phyloP scores from a whole-genome alignment of 805 yeast species.

The Clavispora asparagi region DNA sequence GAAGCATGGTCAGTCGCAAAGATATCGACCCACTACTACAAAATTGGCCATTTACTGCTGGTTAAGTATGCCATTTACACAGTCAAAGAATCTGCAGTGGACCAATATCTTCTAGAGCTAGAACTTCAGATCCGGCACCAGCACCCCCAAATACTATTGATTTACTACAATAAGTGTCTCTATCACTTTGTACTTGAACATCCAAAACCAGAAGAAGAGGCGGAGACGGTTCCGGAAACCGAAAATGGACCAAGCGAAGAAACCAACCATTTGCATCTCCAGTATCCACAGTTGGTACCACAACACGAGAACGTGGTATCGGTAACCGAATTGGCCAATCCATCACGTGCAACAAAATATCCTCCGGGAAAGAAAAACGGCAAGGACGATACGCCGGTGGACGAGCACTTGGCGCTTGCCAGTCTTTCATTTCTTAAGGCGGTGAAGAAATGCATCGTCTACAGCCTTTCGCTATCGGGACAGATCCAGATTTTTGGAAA shows the following conservation, averaged over 20 bases:
- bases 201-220: background rate
- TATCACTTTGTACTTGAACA: constrained; percentile 32
- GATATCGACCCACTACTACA: constrained; percentile 35
- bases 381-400: constrained; percentile 6
- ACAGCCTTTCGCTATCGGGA: constrained; percentile 24
- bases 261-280: constrained; percentile 3
- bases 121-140: constrained; percentile 32
- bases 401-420: constrained; percentile 28
- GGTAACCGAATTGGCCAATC: constrained; percentile 25
- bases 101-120: constrained; percentile 35
- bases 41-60: constrained; percentile 31
- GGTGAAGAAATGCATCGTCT: constrained; percentile 33
- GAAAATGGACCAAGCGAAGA: background rate
- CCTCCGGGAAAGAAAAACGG: constrained; percentile 2
- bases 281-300: constrained; percentile 21
- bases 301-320: constrained; percentile 19
- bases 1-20: constrained; percentile 16
- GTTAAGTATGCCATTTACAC: constrained; percentile 28
- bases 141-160: constrained; percentile 33
- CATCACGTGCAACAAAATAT: constrained; percentile 18
- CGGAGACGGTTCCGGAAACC: background rate
- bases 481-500: constrained; percentile 33
- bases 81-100: constrained; percentile 21
- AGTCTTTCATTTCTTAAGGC: constrained; percentile 36
- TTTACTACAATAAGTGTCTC: constrained; percentile 37